phyloP scores from a whole-genome alignment of 495 filamentous ascomycete species.

The Penicillium malachiteum region DNA sequence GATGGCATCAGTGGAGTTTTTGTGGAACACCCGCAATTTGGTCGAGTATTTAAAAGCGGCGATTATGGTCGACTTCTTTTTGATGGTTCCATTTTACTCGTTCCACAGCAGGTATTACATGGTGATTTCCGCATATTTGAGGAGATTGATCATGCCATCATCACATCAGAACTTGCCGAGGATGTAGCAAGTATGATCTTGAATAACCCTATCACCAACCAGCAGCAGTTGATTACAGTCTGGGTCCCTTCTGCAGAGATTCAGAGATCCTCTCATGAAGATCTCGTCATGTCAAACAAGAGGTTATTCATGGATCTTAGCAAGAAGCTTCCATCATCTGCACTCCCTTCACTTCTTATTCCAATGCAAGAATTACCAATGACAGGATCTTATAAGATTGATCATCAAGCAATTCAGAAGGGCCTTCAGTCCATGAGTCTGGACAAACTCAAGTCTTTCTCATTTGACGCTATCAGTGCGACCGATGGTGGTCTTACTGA shows the following conservation, averaged over 20 bases:
- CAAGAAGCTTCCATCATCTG: slow-evolving; percentile 58
- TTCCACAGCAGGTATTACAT: slow-evolving; percentile 45
- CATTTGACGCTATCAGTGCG: slow-evolving; percentile 5
- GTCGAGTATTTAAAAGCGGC: slow-evolving; percentile 68
- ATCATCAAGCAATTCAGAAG: slow-evolving; percentile 45
- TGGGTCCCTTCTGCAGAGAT: slow-evolving; percentile 43
- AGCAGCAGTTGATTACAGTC: slow-evolving; percentile 56
- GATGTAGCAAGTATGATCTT: slow-evolving; percentile 58
- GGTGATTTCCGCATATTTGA: slow-evolving; percentile 63
- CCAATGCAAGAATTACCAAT: slow-evolving; percentile 62
- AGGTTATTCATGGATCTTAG: slow-evolving; percentile 41
- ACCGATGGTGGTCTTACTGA: slow-evolving; percentile 34
- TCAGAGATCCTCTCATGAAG: slow-evolving; percentile 3
- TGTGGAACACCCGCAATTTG: slow-evolving; percentile 62
- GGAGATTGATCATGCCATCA: slow-evolving; percentile 62
- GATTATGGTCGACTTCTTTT: slow-evolving; percentile 70
- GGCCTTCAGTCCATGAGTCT: slow-evolving; percentile 27
- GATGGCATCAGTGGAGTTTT: slow-evolving; percentile 44
- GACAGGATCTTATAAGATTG: slow-evolving; percentile 63
- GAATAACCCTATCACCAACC: slow-evolving; percentile 12
- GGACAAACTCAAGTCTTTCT: slow-evolving; percentile 26
- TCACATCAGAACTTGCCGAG: slow-evolving; percentile 38
- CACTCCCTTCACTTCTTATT: slow-evolving; percentile 67
- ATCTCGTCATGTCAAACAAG: slow-evolving; percentile 20
- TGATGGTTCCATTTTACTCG: slow-evolving; percentile 63